Percentiles rank a stretch among this genome's conserved stretches.
Conservation (phyloP, 2,329 filamentous ascomycete genomes). For the Fusarium irregulare region DNA sequence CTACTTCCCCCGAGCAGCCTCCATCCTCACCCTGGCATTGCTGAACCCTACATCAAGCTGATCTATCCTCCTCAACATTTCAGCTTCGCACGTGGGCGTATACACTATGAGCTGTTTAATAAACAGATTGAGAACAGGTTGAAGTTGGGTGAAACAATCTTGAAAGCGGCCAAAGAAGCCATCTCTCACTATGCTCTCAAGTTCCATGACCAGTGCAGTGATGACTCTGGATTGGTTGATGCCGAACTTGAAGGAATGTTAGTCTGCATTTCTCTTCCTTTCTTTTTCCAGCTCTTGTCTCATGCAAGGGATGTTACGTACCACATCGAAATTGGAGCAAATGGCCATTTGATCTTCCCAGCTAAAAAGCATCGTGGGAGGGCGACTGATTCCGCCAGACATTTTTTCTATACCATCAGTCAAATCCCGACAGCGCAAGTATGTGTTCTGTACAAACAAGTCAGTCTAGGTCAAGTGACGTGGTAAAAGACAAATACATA, state of each 20-base stretch:
- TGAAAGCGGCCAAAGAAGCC: conserved; percentile 24
- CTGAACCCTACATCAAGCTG: conserved; percentile 14
- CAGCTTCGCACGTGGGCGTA: conserved; percentile 2
- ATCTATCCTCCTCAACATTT: conserved; percentile 25
- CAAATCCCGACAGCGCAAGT: conserved; percentile 22
- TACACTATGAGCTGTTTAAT: conserved; percentile 13
- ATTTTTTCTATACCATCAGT: conserved; percentile 12
- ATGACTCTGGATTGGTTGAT: conserved; percentile 22
- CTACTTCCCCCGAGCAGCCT: background rate
- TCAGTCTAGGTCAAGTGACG: background rate
- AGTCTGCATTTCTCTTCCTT: background rate
- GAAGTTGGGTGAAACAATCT: conserved; percentile 20
- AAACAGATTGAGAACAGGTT: conserved; percentile 6
- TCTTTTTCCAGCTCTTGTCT: background rate
- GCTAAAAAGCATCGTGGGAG: conserved; percentile 3
- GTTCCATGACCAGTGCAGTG: conserved; percentile 1
- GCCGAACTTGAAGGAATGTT: conserved; percentile 15
- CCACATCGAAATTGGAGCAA: conserved; percentile 14
- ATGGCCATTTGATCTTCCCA: conserved; percentile 18
- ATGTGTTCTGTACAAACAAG: conserved; percentile 10
- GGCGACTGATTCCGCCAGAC: background rate
- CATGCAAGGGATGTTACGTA: conserved; percentile 2
- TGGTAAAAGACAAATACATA: background rate
- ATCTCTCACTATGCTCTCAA: conserved; percentile 5
- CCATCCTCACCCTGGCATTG: conserved; percentile 3